These are phyloP conservation scores for Collybiopsis luxurians DNA, from an alignment of 768 basidiomycete genomes.

Conservation along the genomic window DNA sequence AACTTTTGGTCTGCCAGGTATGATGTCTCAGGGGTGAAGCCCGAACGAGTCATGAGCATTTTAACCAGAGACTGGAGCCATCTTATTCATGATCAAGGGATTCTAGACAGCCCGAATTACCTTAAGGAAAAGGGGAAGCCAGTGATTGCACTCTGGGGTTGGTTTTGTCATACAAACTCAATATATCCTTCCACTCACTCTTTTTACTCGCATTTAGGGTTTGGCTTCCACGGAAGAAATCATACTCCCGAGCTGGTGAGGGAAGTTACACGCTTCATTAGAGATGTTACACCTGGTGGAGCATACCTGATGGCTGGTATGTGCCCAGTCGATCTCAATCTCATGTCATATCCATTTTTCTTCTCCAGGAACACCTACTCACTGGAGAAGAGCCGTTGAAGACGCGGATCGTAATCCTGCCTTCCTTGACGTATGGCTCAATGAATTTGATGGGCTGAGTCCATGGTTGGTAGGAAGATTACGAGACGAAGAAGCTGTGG, in stretches of 20 bases:
- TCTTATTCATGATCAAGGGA: conserved; percentile 55
- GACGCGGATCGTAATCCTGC: conserved; percentile 70
- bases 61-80: conserved; percentile 75
- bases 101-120: conserved; percentile 73
- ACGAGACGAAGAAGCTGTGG: conserved; percentile 55
- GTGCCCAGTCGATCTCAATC: neutral
- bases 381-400: conserved; percentile 70
- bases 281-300: conserved; percentile 65
- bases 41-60: conserved; percentile 63
- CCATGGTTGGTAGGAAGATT: conserved; percentile 85
- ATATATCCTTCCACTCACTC: neutral
- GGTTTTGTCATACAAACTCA: conserved; percentile 5
- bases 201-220: conserved; percentile 41
- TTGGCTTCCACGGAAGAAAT: conserved; percentile 60
- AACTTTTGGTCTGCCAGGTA: conserved; percentile 50
- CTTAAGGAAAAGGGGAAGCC: conserved; percentile 66
- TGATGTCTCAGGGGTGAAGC: conserved; percentile 75
- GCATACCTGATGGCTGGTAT: conserved; percentile 58
- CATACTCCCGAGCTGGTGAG: conserved; percentile 63
- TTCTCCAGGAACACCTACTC: conserved; percentile 55
- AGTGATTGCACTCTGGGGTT: conserved; percentile 76
- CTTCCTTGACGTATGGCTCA: conserved; percentile 68
- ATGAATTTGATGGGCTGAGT: conserved; percentile 76
- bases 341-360: neutral
- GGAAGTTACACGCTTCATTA: conserved; percentile 53